A percentile compares a stretch with the other conserved stretches of the same genome.
Evolutionary conservation across 148 eudicot species (phyloP).

Genomic region (Camellia lanceoleosa): DNA sequence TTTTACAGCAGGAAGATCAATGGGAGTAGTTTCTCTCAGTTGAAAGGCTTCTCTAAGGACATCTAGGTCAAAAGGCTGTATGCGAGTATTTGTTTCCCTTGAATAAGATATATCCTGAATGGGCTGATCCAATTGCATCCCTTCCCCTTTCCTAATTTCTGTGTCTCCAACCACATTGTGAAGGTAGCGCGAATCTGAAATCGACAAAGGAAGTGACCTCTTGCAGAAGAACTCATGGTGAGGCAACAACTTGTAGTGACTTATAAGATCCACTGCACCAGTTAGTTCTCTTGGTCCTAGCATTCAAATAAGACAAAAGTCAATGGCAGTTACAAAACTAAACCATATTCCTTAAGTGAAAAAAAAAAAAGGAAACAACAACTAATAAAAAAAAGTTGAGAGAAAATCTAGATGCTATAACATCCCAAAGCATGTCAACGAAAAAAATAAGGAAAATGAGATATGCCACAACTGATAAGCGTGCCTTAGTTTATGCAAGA

Average conservation of each 20-base stretch:
- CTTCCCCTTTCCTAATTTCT: conserved; percentile 93
- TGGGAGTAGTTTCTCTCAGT: conserved; percentile 66
- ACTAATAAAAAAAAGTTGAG: neutral
- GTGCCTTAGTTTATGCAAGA: neutral
- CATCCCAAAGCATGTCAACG: neutral
- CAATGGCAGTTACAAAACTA: neutral
- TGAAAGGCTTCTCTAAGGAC: conserved; percentile 78
- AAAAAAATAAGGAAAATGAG: neutral
- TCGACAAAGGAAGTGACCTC: conserved; percentile 81
- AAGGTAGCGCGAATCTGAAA: conserved; percentile 90
- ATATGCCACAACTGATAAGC: neutral
- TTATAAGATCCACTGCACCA: conserved; percentile 91
- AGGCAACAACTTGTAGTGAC: conserved; percentile 78
- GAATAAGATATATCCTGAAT: conserved; percentile 56
- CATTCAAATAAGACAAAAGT: conserved; percentile 17
- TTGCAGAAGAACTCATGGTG: conserved; percentile 97
- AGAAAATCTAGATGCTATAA: neutral
- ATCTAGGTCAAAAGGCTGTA: conserved; percentile 78
- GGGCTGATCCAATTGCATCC: conserved; percentile 92
- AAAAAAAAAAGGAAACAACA: neutral
- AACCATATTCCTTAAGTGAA: neutral
- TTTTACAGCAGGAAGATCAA: conserved; percentile 79
- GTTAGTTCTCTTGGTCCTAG: conserved; percentile 95
- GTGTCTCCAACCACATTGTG: conserved; percentile 94
- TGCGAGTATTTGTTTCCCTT: conserved; percentile 54